Evolutionary conservation across 2,329 filamentous ascomycete species (phyloP).

Genomic region (Aspergillus flavus): DNA sequence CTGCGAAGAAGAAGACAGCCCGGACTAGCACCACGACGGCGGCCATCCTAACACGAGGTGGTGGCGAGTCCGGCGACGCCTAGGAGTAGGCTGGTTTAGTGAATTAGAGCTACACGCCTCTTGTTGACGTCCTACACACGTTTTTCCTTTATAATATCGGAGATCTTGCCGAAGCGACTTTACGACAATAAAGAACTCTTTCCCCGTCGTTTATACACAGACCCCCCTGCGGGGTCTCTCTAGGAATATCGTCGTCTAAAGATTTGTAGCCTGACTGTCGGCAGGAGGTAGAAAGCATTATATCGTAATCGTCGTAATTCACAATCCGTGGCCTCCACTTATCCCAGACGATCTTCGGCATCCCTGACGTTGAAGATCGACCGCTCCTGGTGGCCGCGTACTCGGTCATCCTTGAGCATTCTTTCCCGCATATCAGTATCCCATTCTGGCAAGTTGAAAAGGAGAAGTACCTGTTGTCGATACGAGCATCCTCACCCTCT

Average conservation of each 20-base stretch:
- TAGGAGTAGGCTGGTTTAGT: slow-evolving; percentile 23
- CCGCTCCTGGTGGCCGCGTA: slow-evolving; percentile 61
- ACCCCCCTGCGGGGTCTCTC: slow-evolving; percentile 3
- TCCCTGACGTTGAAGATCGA: slow-evolving; percentile 77
- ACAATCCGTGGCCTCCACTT: slow-evolving; percentile 30
- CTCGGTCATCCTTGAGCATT: slow-evolving; percentile 90
- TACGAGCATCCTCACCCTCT: slow-evolving; percentile 85
- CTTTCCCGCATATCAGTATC: slow-evolving; percentile 38
- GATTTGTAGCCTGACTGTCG: slow-evolving; percentile 1
- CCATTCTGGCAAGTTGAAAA: neutral
- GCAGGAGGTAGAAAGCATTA: slow-evolving; percentile 23
- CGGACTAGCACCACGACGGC: slow-evolving; percentile 53
- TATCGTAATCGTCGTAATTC: slow-evolving; percentile 37
- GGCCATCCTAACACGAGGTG: slow-evolving; percentile 70
- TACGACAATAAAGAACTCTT: slow-evolving; percentile 16
- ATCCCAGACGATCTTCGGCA: slow-evolving; percentile 76
- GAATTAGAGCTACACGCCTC: slow-evolving; percentile 11
- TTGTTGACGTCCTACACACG: neutral
- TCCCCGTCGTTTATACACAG: slow-evolving; percentile 8
- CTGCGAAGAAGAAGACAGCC: slow-evolving; percentile 92
- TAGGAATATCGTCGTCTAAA: slow-evolving; percentile 9
- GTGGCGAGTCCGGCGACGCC: slow-evolving; percentile 35
- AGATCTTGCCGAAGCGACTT: slow-evolving; percentile 20
- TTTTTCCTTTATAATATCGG: slow-evolving; percentile 10
- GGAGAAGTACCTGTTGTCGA: slow-evolving; percentile 66